Base-by-base conservation (phyloP, 2,329 filamentous ascomycete genomes). In the Xylariaceae sp. region DNA sequence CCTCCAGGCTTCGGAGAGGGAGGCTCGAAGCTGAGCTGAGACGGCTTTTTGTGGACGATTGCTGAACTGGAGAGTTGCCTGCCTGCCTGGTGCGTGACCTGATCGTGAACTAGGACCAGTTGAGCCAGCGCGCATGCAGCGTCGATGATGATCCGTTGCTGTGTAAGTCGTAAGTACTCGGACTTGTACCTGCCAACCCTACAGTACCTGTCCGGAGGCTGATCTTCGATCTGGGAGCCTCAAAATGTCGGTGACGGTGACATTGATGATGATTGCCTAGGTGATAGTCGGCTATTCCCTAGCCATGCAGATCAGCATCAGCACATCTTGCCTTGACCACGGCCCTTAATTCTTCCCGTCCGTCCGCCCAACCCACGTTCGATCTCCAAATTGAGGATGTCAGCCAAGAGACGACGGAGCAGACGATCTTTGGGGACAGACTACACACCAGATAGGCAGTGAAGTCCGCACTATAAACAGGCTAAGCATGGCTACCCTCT, bases 221-320 rank as follows among this genome's bases (percentile, higher is more conserved):
- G 23, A 30, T 30, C 23, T 30, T 30, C 23, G 23, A 30, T 30
- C 23, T 18, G 9, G 30, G 35, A 48, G 51, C 51, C 9, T 51
- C 35, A 50, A 52, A 60, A 55, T 35, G 48, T 60, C 51, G 51
- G 53, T 59, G 60, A 55, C 50, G 48, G 51, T 39, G 23, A 18
- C 58, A 17, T 48, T 30, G 23, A 30, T 30, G 23, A 30, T 30
- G 23, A 30, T 30, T 30, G 23, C 23, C 23, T 51, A 55, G 35
- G 11, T 44, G 37, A 8, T 50, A 8, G 18, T 45, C 13, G 23
- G 53, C 9, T 37, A 11, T 53, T 42, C 37, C 37, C 37, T 42
- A 51, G 30, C 4, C 30, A 51, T 23, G 49, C 34, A 39, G 50
- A 52, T 52, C 50, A 17, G n/a, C 50, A 10, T n/a, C 34, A 34